phyloP scores from a whole-genome alignment of 306 rosid species.

The Casuarina glauca region DNA sequence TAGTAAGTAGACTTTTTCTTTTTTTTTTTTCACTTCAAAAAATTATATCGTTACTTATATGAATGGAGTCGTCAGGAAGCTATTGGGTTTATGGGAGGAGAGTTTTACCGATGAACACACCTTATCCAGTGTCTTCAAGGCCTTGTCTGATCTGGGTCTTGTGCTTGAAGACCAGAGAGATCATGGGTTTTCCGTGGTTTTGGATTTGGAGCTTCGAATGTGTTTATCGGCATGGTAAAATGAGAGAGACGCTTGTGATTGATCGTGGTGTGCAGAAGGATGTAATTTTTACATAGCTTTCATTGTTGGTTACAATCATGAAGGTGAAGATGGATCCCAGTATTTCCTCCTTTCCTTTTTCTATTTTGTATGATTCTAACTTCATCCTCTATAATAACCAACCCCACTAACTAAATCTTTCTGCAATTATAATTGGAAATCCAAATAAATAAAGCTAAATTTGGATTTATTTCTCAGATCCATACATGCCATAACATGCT shows the following conservation, averaged over 20 bases:
- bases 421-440: neutral
- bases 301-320: constrained; percentile 63
- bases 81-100: constrained; percentile 43
- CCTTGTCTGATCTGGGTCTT: constrained; percentile 48
- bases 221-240: constrained; percentile 62
- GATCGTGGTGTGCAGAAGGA: constrained; percentile 62
- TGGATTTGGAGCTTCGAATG: constrained; percentile 59
- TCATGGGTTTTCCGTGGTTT: constrained; percentile 66
- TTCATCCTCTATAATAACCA: neutral
- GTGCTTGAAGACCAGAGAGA: constrained; percentile 40
- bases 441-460: neutral
- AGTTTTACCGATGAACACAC: constrained; percentile 61
- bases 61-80: constrained; percentile 44
- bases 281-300: constrained; percentile 63
- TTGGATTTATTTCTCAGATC: neutral
- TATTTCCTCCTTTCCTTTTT: neutral
- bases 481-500: neutral
- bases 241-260: constrained; percentile 53
- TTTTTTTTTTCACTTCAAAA: too few relatives aligned
- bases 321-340: constrained; percentile 34
- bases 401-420: neutral
- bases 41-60: too few relatives aligned
- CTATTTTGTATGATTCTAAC: neutral
- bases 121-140: constrained; percentile 61
- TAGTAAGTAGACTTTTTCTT: too few relatives aligned